Evolutionary conservation across 2,329 filamentous ascomycete genomes (phyloP), one percentile per base, ranked within the genome.

Genomic region (Trichophyton equinum): DNA sequence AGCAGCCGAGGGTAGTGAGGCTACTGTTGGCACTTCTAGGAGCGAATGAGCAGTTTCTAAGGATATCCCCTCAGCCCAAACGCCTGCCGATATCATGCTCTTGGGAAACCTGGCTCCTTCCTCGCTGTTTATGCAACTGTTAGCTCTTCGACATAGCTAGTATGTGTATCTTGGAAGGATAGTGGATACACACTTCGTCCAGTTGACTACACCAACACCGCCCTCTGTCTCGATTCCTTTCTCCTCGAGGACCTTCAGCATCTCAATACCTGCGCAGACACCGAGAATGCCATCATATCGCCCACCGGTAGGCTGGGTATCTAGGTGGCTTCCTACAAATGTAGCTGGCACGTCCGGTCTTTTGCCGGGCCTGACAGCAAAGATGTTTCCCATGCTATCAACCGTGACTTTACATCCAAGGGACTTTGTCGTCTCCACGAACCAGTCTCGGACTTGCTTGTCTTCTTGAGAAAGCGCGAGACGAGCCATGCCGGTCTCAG

Each of bases 311-410:
- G 80, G 80, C 63, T 81, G 78, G 3, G 78, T 80, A 63, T 81
- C 79, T 3, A 81, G 69, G 64, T 72, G 70, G 56, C 67, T 69
- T 25, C 70, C 70, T 15, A 66, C 62, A 44, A 68, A 69, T 18
- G 85, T 87, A 0, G 87, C 81, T 7, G 82, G 78, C 1, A 81
- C 81, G 27, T 81, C 77, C 18, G 78, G 75, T 58, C 74, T 73
- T 61, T 80, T 74, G 0, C 88, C 88, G 2, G 84, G 81, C 2
- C 85, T 80, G 2, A 89, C 78, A 0, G 88, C 87, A 69, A 92
- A 94, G 63, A 87, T 87, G 66, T 92, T 94, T 20, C 88, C 88
- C 82, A 92, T 91, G 27, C 82, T 77, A 69, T 94, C 89, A 1
- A 89, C 73, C 0, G 80, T 85, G 6, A 88, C 78, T 2, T 79